Base-by-base conservation (phyloP, 169 alveolate genomes). In the Perkinsus marinus region DNA sequence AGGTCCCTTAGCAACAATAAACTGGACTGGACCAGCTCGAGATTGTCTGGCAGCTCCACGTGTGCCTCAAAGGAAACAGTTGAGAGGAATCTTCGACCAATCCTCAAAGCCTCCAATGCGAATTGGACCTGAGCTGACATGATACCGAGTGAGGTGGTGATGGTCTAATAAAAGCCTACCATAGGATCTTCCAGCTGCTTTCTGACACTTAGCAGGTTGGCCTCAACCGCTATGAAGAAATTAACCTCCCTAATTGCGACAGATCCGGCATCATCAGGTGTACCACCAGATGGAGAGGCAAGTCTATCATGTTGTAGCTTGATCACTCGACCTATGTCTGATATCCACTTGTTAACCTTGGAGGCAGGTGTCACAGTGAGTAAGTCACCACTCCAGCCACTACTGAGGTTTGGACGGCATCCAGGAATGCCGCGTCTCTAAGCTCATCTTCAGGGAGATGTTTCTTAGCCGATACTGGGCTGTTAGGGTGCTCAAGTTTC, bases 31-130 rank as follows among this genome's bases (percentile, higher is more conserved):
- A 19, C 90, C 10, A 9, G 16, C 30, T 36, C 39, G 19, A 79
- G 39, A 79, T 37, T 79, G 39, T 37, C 43, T 30, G 90, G 90
- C 22, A 79, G 90, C 38, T 98, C 98, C 16, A 98, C 97, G 95
- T 99, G 99, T 43, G 97, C 97, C 92, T 98, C 98, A 90, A 98
- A 98, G 39, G 98, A 94, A 93, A 97, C 97, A 17, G 99, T 98
- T 34, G 98, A 96, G 92, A 97, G 95, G 92, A 97, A 96, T 90
- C 96, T 95, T 69, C 97, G 96, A 7, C 99, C 98, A 89, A 96
- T 96, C 90, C 97, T 96, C 92, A 97, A 93, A n/a, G 98, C 95
- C 22, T 95, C 95, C 91, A 97, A 93, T 46, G 99, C 97, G 91
- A 98, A 95, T 91, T 97, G 95, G 22, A 97, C 99, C 93, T 98